These are phyloP conservation scores for Myrica gale DNA, from an alignment of 306 rosid species.

Conservation along the genomic window DNA sequence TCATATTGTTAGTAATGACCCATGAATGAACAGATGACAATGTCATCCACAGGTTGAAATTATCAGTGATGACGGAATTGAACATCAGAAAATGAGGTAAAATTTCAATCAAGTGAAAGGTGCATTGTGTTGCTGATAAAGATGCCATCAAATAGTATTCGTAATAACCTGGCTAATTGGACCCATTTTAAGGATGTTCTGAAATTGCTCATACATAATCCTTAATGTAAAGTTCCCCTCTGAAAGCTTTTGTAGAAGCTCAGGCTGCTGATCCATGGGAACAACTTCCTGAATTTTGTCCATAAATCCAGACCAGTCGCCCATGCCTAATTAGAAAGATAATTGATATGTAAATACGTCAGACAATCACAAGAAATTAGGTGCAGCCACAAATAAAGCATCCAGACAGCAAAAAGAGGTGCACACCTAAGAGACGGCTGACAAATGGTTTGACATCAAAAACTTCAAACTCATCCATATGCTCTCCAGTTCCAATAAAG, in stretches of 20 bases:
- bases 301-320: slow-evolving; percentile 83
- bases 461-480: slow-evolving; percentile 86
- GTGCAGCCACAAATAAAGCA: neutral
- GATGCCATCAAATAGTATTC: slow-evolving; percentile 8
- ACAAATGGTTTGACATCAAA: slow-evolving; percentile 87
- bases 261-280: slow-evolving; percentile 90
- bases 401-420: slow-evolving; percentile 2
- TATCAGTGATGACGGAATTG: neutral
- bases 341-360: slow-evolving; percentile 2
- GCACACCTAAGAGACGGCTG: slow-evolving; percentile 74
- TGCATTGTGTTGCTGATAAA: neutral
- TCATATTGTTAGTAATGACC: neutral
- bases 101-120: neutral
- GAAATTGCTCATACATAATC: slow-evolving; percentile 87
- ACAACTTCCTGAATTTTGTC: slow-evolving; percentile 90
- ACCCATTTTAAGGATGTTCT: slow-evolving; percentile 76
- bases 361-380: slow-evolving; percentile 7
- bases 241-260: slow-evolving; percentile 75
- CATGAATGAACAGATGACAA: neutral
- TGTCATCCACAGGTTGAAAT: neutral
- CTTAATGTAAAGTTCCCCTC: slow-evolving; percentile 85
- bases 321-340: slow-evolving; percentile 59
- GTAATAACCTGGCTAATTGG: slow-evolving; percentile 61
- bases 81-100: neutral
- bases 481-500: slow-evolving; percentile 84